These are phyloP conservation scores for Epichloe bromicola DNA, from an alignment of 2,329 filamentous ascomycete genomes.

Conservation along the genomic window DNA sequence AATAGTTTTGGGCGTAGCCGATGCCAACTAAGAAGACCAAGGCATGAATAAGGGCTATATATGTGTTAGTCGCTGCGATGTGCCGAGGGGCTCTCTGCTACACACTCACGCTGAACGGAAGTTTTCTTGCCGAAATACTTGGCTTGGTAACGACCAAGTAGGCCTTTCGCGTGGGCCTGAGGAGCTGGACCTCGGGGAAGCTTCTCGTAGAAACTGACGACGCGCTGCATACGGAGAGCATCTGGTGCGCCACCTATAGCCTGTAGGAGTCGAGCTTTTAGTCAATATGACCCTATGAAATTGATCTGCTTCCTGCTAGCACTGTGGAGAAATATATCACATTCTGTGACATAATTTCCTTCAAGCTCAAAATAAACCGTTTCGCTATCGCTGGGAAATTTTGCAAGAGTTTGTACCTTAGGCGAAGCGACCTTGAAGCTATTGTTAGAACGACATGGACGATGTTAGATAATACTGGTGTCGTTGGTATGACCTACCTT, in stretches of 20 bases:
- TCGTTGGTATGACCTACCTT: constrained; percentile 54
- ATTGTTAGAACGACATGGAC: constrained; percentile 12
- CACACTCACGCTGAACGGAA: constrained; percentile 85
- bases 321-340: neutral
- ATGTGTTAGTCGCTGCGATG: constrained; percentile 10
- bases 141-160: constrained; percentile 78
- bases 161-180: constrained; percentile 65
- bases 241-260: constrained; percentile 90
- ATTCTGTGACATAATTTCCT: neutral
- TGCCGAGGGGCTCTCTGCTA: constrained; percentile 12
- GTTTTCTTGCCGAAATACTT: constrained; percentile 94
- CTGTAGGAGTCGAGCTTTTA: constrained; percentile 37
- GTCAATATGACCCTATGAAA: constrained; percentile 9
- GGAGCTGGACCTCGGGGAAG: constrained; percentile 88
- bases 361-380: neutral
- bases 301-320: neutral
- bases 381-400: neutral
- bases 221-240: constrained; percentile 93
- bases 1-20: constrained; percentile 97
- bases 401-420: constrained; percentile 40
- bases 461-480: constrained; percentile 1
- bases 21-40: constrained; percentile 65
- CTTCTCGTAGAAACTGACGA: constrained; percentile 98
- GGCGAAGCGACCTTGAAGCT: constrained; percentile 60
- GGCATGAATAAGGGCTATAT: constrained; percentile 71